Base-by-base conservation (phyloP, 176 grass and related monocot species). In the Areca catechu region DNA sequence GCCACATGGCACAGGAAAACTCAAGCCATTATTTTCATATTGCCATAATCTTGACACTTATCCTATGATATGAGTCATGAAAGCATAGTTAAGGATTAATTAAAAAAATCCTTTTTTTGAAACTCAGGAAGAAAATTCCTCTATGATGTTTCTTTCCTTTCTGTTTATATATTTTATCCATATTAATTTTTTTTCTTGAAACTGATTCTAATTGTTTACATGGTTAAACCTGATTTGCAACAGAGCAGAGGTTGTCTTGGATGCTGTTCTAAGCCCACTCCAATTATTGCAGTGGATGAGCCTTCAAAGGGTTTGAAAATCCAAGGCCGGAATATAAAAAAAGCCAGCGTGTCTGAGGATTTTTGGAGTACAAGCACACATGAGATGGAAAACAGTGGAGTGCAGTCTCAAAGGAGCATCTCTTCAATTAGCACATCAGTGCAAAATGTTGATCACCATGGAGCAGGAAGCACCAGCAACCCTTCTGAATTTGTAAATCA, bases 191-290 rank as follows among this genome's bases (percentile, higher is more conserved):
- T 2, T 43, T 43, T 12, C 10, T 43, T 43, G 34, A 43, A 25
- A 37, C 54, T 43, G 37, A 28, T 81, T 61, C 69, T 89, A 81
- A 89, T 84, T 69, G 47, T 68, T 51, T 55, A 71, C 70, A 62
- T 78, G 74, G 76, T 69, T 58, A 18, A 80, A 81, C 66, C 77
- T 83, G 83, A 54, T 79, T 96, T 90, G 80, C 66, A 87, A 90
- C 91, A 96, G 91, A 84, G 71, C 91, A 96, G 91, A 87, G 75
- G 91, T 96, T 96, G 83, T 77, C 78, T 96, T 84, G 83, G 79
- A 80, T 96, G 91, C 61, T 96, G 71, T 76, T 43, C 71, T 48
- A 90, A 90, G 37, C 66, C 91, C 54, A 79, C 79, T 73, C 86
- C 91, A 19, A 77, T 84, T 70, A 87, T 50, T 53, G 83, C 86